Evolutionary conservation across 1,139 yeast genomes (phyloP).

Genomic region (Oligophagozyma castellii): DNA sequence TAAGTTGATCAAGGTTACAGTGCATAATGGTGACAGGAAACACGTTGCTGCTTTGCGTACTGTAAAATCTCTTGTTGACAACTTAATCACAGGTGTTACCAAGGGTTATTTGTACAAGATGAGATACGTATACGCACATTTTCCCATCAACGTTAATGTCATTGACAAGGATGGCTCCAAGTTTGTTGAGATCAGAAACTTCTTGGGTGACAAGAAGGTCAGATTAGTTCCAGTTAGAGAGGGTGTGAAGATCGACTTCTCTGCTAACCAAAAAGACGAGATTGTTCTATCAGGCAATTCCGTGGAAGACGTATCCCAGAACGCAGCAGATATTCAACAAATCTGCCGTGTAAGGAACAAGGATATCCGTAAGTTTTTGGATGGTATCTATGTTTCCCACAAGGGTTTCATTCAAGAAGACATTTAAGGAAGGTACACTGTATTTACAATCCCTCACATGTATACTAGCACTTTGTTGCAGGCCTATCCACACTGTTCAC

Average conservation of each 20-base stretch:
- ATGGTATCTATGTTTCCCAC: slow-evolving; percentile 99
- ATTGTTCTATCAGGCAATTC: slow-evolving; percentile 90
- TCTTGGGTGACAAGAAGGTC: slow-evolving; percentile 96
- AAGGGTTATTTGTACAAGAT: slow-evolving; percentile 98
- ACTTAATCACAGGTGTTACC: slow-evolving; percentile 97
- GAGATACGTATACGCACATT: slow-evolving; percentile 99
- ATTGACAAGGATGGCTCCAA: slow-evolving; percentile 62
- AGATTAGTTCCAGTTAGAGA: slow-evolving; percentile 74
- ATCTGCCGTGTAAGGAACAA: slow-evolving; percentile 98
- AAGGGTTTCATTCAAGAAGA: slow-evolving; percentile 64
- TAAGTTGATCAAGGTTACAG: slow-evolving; percentile 72
- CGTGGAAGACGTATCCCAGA: slow-evolving; percentile 93
- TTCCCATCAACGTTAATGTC: slow-evolving; percentile 97
- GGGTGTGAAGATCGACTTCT: slow-evolving; percentile 78
- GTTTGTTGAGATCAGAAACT: slow-evolving; percentile 93
- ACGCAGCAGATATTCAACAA: slow-evolving; percentile 98
- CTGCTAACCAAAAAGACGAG: slow-evolving; percentile 87
- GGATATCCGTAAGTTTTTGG: slow-evolving; percentile 99
- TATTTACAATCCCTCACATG: too few species aligned
- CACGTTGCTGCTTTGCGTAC: slow-evolving; percentile 99
- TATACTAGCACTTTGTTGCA: too few species aligned
- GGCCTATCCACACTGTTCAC: background rate
- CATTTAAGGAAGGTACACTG: slow-evolving; percentile 21
- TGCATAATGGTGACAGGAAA: slow-evolving; percentile 99
- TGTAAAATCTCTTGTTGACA: slow-evolving; percentile 85